Conservation (phyloP, 139 green algal species). For the Haematococcus sp. region DNA sequence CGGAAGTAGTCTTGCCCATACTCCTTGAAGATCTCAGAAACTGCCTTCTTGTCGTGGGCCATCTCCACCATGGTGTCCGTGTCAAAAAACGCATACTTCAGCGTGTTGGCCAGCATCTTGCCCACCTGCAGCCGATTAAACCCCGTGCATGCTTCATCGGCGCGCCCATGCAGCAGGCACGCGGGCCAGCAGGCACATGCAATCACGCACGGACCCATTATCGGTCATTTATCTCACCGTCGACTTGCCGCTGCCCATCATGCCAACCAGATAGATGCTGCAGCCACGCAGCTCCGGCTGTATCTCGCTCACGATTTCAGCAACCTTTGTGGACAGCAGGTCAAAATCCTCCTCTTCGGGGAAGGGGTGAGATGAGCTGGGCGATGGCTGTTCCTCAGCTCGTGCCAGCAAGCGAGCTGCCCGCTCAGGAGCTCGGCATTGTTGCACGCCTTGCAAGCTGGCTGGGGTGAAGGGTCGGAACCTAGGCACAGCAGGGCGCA, state of each 20-base stretch:
- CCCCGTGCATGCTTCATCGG: not conserved
- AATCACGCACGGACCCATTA: not conserved
- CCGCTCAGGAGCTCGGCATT: too few species aligned
- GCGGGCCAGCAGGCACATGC: constrained; percentile 1
- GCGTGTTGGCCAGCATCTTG: constrained; percentile 60
- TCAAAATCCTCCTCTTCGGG: constrained; percentile 52
- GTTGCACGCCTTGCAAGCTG: too few species aligned
- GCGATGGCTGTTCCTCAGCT: not conserved
- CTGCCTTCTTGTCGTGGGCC: constrained; percentile 46
- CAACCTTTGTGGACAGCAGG: constrained; percentile 36
- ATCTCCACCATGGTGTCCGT: constrained; percentile 76
- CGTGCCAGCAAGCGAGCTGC: too few species aligned
- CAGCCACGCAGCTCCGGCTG: constrained; percentile 62
- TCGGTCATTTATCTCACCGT: constrained; percentile 27
- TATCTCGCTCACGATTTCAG: constrained; percentile 45
- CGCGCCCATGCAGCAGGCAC: not conserved
- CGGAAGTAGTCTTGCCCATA: constrained; percentile 84
- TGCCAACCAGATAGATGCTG: constrained; percentile 86
- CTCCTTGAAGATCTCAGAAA: constrained; percentile 78
- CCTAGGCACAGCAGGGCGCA: too few species aligned
- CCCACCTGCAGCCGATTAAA: constrained; percentile 16
- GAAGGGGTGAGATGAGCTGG: constrained; percentile 8
- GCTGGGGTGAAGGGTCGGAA: too few species aligned
- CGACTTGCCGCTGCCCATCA: constrained; percentile 85
- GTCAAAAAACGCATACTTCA: constrained; percentile 86